Conservation (phyloP, 2,329 filamentous ascomycete species). For the Colletotrichum sp. region DNA sequence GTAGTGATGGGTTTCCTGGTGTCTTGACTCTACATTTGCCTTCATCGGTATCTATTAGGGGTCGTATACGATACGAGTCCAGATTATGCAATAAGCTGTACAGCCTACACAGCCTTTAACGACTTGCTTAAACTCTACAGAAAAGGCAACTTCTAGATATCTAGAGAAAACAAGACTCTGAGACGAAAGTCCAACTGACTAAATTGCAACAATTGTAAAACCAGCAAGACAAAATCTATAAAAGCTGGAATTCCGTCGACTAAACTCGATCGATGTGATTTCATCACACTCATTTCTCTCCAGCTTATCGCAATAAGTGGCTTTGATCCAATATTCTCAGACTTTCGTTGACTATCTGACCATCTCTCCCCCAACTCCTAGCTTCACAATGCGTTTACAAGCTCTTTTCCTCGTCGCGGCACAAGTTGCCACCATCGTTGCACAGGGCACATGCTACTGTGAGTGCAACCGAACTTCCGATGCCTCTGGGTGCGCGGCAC, state of each 20-base stretch:
- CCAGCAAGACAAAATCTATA: neutral
- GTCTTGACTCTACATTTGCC: neutral
- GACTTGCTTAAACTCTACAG: neutral
- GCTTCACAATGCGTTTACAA: neutral
- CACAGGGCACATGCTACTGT: neutral
- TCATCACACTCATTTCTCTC: neutral
- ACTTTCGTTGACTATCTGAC: neutral
- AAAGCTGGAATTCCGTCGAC: neutral
- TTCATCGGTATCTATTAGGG: neutral
- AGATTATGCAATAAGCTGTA: neutral
- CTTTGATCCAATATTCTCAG: neutral
- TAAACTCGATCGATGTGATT: neutral
- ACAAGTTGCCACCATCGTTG: neutral
- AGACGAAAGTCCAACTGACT: neutral
- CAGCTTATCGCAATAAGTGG: neutral
- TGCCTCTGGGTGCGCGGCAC: neutral
- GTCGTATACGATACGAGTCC: neutral
- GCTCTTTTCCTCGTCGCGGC: neutral
- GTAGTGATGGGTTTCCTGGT: neutral
- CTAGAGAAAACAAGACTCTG: neutral
- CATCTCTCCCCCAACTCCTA: accelerated
- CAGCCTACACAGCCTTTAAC: neutral
- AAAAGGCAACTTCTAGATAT: neutral
- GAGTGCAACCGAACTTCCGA: neutral
- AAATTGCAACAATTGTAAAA: neutral